Conservation (phyloP, 2,329 filamentous ascomycete genomes). For the Xylaria sp. region DNA sequence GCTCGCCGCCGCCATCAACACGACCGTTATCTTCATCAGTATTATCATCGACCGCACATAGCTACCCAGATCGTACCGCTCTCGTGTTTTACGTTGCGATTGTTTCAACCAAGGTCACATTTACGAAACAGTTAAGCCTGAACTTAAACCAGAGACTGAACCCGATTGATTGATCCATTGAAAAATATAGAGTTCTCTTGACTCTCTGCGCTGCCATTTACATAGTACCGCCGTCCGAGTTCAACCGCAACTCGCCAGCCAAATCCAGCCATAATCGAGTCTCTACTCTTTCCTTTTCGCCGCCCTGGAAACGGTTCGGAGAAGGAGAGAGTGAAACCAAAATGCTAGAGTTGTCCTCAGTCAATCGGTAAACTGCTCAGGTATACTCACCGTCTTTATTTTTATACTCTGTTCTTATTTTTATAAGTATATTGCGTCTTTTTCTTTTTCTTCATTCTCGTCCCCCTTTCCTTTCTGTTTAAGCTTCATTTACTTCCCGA, state of each 20-base stretch:
- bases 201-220: background rate
- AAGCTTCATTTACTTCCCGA: constrained; percentile 38
- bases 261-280: background rate
- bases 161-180: background rate
- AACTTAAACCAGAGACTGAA: constrained; percentile 1
- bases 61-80: background rate
- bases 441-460: constrained; percentile 6
- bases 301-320: background rate
- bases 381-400: background rate
- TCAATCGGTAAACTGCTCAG: constrained; percentile 12
- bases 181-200: background rate
- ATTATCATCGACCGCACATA: background rate
- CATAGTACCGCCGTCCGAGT: background rate
- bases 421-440: background rate
- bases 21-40: background rate
- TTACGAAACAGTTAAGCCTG: background rate
- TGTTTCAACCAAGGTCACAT: background rate
- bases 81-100: background rate
- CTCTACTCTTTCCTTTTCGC: background rate
- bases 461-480: constrained; percentile 14
- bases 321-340: background rate
- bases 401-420: background rate
- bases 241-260: background rate
- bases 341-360: background rate
- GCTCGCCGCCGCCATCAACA: background rate